Evolutionary conservation across 176 grass and related monocot genomes (phyloP).

Genomic region (Sorghum bicolor): Sorghum_bicolor_NCBIv3 NC_012872.2:56967501-56968000

Average conservation of each 20-base stretch:
- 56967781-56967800: constrained; percentile 37
- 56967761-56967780: neutral
- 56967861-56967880: neutral
- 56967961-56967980: neutral
- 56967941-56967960: neutral
- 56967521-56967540: too few species aligned
- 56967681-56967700: too few species aligned
- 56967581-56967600: too few species aligned
- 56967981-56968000: neutral
- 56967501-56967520: too few species aligned
- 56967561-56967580: too few species aligned
- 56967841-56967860: constrained; percentile 1
- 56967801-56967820: constrained; percentile 25
- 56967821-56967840: constrained; percentile 33
- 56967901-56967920: neutral
- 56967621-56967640: too few species aligned
- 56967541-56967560: too few species aligned
- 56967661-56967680: too few species aligned
- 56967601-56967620: too few species aligned
- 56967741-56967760: constrained; percentile 2
- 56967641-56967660: too few species aligned
- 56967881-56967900: constrained; percentile 4
- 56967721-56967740: too few species aligned
- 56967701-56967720: too few species aligned
- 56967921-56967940: neutral